Conservation (phyloP, 2,329 filamentous ascomycete species). For the Zasmidium angulare region DNA sequence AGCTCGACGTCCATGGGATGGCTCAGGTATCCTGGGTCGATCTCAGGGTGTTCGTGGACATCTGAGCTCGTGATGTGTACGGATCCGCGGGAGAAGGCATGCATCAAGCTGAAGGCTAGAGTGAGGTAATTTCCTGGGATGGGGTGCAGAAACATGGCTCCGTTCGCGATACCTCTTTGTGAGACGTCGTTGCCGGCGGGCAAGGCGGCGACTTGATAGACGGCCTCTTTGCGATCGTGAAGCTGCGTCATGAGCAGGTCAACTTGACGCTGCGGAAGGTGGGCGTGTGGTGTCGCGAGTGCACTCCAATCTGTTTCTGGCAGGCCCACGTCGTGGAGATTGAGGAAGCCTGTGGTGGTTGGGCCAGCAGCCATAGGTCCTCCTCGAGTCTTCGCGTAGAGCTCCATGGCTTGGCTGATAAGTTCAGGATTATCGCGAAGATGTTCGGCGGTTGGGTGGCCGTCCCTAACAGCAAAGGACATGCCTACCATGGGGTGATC, state of each 20-base stretch:
- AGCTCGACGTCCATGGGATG: conserved; percentile 1
- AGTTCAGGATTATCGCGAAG: neutral
- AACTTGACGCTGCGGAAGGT: neutral
- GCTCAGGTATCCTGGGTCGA: conserved; percentile 3
- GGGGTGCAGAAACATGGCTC: neutral
- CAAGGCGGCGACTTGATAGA: neutral
- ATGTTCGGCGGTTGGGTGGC: neutral
- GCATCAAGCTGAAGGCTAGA: neutral
- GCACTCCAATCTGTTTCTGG: neutral
- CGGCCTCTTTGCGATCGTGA: neutral
- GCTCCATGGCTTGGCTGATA: neutral
- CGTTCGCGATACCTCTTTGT: neutral
- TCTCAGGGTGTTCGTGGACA: neutral
- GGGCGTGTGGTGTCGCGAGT: neutral
- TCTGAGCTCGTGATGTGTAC: neutral
- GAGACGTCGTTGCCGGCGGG: too few species aligned
- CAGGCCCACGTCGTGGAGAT: neutral
- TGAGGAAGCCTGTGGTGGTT: neutral
- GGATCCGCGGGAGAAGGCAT: neutral
- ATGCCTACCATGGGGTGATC: conserved; percentile 38
- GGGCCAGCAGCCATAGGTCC: neutral
- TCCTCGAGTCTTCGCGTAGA: neutral
- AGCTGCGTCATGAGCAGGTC: neutral
- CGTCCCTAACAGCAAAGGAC: neutral
- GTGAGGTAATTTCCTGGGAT: neutral